phyloP scores from a whole-genome alignment of 139 green algal genomes.

The Tetraselmis striata region DNA sequence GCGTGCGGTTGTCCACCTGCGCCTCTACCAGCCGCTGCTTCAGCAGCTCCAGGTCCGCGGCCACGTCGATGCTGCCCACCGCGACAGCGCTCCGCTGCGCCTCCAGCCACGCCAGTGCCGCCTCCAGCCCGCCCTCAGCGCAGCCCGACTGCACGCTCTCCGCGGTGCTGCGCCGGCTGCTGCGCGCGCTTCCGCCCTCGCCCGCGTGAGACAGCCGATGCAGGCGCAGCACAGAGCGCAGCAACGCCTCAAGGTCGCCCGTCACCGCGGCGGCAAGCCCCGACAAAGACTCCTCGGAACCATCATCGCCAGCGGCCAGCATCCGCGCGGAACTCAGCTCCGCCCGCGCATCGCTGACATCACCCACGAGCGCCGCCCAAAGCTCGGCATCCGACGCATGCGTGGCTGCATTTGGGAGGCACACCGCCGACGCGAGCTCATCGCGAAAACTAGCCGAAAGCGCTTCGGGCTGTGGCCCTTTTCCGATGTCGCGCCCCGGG shows the following conservation, averaged over 20 bases:
- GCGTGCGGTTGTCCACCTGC: background rate
- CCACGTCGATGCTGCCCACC: background rate
- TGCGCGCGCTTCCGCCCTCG: background rate
- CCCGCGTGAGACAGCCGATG: background rate
- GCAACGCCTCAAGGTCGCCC: background rate
- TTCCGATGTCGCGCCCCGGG: too few relatives aligned
- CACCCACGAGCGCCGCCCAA: too few relatives aligned
- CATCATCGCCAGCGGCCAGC: too few relatives aligned
- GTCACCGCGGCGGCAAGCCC: too few relatives aligned
- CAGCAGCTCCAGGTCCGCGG: background rate
- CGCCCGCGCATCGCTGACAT: too few relatives aligned
- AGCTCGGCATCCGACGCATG: too few relatives aligned
- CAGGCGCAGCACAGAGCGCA: background rate
- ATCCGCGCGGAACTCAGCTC: too few relatives aligned
- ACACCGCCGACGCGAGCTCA: too few relatives aligned
- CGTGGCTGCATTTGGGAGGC: too few relatives aligned
- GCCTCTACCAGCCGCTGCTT: background rate
- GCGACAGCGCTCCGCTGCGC: background rate
- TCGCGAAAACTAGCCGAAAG: too few relatives aligned
- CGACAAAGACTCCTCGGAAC: too few relatives aligned
- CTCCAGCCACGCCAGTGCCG: background rate
- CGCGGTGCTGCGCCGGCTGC: background rate
- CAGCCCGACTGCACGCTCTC: background rate
- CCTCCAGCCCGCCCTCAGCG: background rate
- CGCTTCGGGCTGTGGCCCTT: too few relatives aligned